Base-by-base conservation (phyloP, 495 filamentous ascomycete species). In the Penicillium dipodomyicola region DNA sequence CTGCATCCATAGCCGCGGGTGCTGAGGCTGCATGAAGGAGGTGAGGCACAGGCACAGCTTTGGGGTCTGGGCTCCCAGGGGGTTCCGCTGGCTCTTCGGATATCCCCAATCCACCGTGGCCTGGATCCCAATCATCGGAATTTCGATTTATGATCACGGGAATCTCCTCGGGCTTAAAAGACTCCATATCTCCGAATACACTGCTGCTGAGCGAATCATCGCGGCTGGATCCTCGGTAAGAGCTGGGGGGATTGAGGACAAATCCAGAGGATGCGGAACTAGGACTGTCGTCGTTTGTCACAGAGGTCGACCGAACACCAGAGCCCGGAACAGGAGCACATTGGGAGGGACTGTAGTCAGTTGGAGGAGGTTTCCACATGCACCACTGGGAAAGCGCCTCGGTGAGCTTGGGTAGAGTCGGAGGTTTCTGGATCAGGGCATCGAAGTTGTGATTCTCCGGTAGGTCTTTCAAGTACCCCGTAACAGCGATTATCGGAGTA, bases 401-500 rank as follows among this genome's bases (percentile, higher is more conserved):
- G 0, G 86, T 90, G 30, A 97, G 72, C 71, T 96, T 97, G 5
- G 86, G 86, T 54, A 88, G 79, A 8, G 92, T 97, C 17, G 95
- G 92, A 10, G 94, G 94, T 70, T 98, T 98, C 71, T 97, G 91
- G 46, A 98, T 90, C 47, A 97, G 80, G 10, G 87, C 87, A 65
- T 96, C 91, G 63, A 98, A 97, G 70, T 97, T 87, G 76, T 97
- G 92, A 10, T 89, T 90, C 54, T 91, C 90, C 35, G 90, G 91
- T 19, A 98, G 81, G 64, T 98, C 94, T 62, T 97, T 97, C 14
- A 98, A 77, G 71, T 98, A 98, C 40, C 94, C 92, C 14, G 94
- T 98, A n/a, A 97, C 90, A 45, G 91, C 91, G 44, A 98, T 90
- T 61, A 98, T 94, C 2, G 94, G 94, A 0, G 94, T 98, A 63